Evolutionary conservation across 441 rosid species (phyloP).

Genomic region (Arabidopsis hybrid): DNA sequence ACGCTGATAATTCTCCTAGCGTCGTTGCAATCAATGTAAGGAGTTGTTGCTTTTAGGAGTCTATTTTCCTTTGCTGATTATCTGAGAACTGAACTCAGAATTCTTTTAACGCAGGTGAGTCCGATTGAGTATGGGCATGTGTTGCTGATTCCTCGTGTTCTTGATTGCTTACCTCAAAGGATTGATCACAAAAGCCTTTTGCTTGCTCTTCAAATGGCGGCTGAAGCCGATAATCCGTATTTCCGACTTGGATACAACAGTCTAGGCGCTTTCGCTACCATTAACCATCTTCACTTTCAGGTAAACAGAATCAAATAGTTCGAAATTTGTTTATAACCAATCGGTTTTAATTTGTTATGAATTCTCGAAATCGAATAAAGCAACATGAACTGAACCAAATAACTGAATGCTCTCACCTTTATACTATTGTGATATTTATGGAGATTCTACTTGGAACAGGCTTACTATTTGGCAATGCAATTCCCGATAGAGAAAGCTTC

Average conservation of each 20-base stretch:
- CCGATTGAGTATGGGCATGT: constrained; percentile 98
- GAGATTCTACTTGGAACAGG: constrained; percentile 52
- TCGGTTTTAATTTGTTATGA: neutral
- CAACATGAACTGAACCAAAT: neutral
- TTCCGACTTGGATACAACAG: constrained; percentile 97
- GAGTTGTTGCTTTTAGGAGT: neutral
- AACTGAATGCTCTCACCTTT: neutral
- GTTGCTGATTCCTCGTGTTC: constrained; percentile 81
- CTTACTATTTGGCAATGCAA: constrained; percentile 79
- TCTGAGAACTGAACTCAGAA: neutral
- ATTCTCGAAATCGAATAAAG: neutral
- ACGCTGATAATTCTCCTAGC: constrained; percentile 75
- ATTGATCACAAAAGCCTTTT: constrained; percentile 86
- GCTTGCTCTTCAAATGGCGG: constrained; percentile 88
- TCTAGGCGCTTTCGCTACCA: constrained; percentile 97
- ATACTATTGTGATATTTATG: neutral
- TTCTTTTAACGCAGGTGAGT: constrained; percentile 67
- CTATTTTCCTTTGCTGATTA: neutral
- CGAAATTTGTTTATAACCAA: neutral
- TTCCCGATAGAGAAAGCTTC: constrained; percentile 94
- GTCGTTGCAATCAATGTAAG: constrained; percentile 92
- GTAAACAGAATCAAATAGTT: constrained; percentile 38
- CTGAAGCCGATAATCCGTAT: constrained; percentile 79
- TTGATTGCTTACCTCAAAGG: constrained; percentile 95
- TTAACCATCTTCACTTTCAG: constrained; percentile 99